Evolutionary conservation across 2,329 filamentous ascomycete species (phyloP).

Genomic region (Ceratocystis harringtonii): DNA sequence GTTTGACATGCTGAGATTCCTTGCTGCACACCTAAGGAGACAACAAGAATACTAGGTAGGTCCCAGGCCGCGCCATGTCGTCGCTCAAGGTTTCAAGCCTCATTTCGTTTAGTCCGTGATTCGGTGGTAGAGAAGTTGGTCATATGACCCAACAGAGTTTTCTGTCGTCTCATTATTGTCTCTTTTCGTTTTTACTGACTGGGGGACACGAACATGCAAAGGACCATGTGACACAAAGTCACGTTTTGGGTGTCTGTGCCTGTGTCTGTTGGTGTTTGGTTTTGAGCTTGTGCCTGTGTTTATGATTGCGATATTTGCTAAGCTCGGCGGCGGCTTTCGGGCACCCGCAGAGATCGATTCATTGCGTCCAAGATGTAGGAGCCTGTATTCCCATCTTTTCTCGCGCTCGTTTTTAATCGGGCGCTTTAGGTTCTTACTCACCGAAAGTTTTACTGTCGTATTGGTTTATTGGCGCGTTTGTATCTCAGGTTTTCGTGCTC

Average conservation of each 20-base stretch:
- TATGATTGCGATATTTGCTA: background rate
- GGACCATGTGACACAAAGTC: slow-evolving; percentile 1
- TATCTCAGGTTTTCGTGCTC: background rate
- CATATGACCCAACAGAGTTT: slow-evolving; percentile 9
- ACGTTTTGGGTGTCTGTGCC: background rate
- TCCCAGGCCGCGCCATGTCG: background rate
- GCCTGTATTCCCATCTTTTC: background rate
- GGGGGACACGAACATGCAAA: background rate
- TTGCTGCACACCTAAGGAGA: slow-evolving; percentile 13
- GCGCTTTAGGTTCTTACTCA: background rate
- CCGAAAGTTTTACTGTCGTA: background rate
- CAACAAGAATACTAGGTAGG: background rate
- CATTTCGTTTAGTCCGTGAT: slow-evolving; percentile 1
- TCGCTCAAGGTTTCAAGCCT: slow-evolving; percentile 5
- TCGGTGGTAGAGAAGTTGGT: slow-evolving; percentile 4
- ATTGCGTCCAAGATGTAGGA: background rate
- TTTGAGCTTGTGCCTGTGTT: background rate
- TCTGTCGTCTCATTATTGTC: background rate
- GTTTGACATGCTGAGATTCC: background rate
- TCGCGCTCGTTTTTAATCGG: background rate
- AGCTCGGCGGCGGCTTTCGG: background rate
- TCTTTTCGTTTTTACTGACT: background rate
- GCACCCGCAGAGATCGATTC: background rate
- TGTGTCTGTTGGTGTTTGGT: slow-evolving; percentile 1
- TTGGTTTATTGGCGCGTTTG: background rate